These are phyloP conservation scores for Phoma sp. DNA, from an alignment of 2,329 filamentous ascomycete species.

Conservation along the genomic window DNA sequence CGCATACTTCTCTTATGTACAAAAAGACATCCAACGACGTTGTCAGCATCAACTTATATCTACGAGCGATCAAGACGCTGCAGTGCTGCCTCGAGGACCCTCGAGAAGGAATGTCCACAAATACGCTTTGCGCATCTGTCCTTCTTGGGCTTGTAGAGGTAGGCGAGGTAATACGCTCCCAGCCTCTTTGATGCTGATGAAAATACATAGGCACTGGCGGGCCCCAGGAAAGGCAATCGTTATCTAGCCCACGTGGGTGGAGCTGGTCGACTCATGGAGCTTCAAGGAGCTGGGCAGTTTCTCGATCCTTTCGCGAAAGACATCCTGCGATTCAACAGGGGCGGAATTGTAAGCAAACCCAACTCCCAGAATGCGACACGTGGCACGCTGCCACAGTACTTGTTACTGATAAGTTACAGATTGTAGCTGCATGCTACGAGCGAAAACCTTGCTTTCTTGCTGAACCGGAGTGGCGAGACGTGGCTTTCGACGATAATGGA, in stretches of 20 bases:
- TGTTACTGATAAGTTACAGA: slow-evolving; percentile 23
- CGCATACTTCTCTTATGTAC: slow-evolving; percentile 35
- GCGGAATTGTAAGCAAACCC: slow-evolving; percentile 37
- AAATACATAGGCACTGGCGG: slow-evolving; percentile 34
- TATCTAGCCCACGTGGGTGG: slow-evolving; percentile 45
- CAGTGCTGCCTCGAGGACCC: slow-evolving; percentile 38
- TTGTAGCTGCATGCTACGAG: slow-evolving; percentile 42
- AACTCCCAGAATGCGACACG: too few species aligned
- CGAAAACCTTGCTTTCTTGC: slow-evolving; percentile 41
- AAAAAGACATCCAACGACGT: slow-evolving; percentile 32
- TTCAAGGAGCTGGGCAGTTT: slow-evolving; percentile 38
- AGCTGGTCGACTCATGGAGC: slow-evolving; percentile 41
- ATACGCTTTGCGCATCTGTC: slow-evolving; percentile 44
- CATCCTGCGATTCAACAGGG: slow-evolving; percentile 39
- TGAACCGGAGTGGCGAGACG: slow-evolving; percentile 37
- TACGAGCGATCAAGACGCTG: slow-evolving; percentile 40
- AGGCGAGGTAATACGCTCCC: neutral
- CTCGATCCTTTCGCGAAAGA: slow-evolving; percentile 40
- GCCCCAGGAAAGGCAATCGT: slow-evolving; percentile 38
- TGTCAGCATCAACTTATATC: slow-evolving; percentile 35
- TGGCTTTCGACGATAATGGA: slow-evolving; percentile 43
- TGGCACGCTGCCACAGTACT: neutral
- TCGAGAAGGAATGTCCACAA: slow-evolving; percentile 38
- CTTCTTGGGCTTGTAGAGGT: slow-evolving; percentile 44
- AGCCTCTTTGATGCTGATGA: neutral